A percentile compares a stretch with the other conserved stretches of the same genome.
These are phyloP conservation scores for Schizothecium vesticola DNA, from an alignment of 495 filamentous ascomycete species.

Conservation along the genomic window DNA sequence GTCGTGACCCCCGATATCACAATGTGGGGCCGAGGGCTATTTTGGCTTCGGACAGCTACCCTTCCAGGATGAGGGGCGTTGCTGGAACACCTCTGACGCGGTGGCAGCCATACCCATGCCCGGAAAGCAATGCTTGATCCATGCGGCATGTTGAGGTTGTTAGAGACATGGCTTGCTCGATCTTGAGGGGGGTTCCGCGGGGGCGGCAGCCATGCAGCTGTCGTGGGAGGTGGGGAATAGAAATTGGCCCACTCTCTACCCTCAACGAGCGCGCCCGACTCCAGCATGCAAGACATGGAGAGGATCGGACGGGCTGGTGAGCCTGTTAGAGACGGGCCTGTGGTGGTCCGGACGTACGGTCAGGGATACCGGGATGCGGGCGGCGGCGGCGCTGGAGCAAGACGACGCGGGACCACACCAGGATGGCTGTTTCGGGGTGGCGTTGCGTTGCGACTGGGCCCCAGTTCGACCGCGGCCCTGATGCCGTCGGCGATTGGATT, in stretches of 20 bases:
- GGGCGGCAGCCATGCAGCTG: constrained; percentile 7
- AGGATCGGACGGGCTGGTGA: constrained; percentile 2
- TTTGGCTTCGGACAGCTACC: neutral
- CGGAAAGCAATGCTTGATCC: neutral
- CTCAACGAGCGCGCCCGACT: neutral
- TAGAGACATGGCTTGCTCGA: neutral
- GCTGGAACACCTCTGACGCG: neutral
- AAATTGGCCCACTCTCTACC: neutral
- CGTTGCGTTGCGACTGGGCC: neutral
- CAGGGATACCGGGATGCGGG: constrained; percentile 11
- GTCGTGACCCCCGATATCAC: neutral
- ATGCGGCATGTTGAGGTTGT: neutral
- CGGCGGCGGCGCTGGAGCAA: constrained; percentile 10
- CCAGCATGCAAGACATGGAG: neutral
- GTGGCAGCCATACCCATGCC: neutral
- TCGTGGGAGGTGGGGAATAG: constrained; percentile 4
- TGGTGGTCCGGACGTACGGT: constrained; percentile 7
- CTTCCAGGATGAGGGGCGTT: neutral
- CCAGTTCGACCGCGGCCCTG: neutral
- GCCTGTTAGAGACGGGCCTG: constrained; percentile 5
- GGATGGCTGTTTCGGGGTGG: neutral
- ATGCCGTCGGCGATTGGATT: neutral
- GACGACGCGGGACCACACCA: neutral
- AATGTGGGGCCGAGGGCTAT: constrained; percentile 7
- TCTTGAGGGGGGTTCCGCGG: constrained; percentile 12